phyloP scores from a whole-genome alignment of 2,329 filamentous ascomycete genomes.

The Parastagonospora nodorum region DNA sequence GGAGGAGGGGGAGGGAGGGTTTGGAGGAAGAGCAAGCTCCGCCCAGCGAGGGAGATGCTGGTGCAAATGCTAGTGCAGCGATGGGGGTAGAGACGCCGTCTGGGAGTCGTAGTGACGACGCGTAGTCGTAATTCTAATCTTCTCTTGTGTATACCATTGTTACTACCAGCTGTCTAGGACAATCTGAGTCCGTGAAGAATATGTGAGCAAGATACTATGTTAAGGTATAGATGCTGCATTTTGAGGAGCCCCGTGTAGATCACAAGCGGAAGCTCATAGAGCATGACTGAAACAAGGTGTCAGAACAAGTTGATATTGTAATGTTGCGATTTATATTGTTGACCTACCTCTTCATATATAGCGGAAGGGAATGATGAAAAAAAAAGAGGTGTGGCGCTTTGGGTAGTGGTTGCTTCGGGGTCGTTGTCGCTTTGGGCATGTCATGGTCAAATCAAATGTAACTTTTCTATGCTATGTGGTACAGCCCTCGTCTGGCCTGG shows the following conservation, averaged over 20 bases:
- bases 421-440: constrained; percentile 20
- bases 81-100: background rate
- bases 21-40: background rate
- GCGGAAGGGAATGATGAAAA: too few relatives aligned
- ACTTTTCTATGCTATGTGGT: constrained; percentile 2
- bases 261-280: too few relatives aligned
- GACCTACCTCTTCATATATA: too few relatives aligned
- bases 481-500: background rate
- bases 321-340: too few relatives aligned
- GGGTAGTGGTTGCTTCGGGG: constrained; percentile 1
- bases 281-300: too few relatives aligned
- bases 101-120: background rate
- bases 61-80: background rate
- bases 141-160: background rate
- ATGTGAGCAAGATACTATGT: too few relatives aligned
- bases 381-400: constrained; percentile 3
- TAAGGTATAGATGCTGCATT: too few relatives aligned
- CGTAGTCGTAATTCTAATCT: too few relatives aligned
- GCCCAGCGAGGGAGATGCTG: background rate
- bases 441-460: constrained; percentile 1
- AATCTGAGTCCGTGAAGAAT: too few relatives aligned
- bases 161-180: too few relatives aligned
- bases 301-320: too few relatives aligned
- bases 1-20: background rate
- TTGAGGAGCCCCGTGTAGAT: too few relatives aligned